Evolutionary conservation across 2,329 filamentous ascomycete genomes (phyloP), one percentile per base, ranked within the genome.

Genomic region (Pestalotiopsis fici): DNA sequence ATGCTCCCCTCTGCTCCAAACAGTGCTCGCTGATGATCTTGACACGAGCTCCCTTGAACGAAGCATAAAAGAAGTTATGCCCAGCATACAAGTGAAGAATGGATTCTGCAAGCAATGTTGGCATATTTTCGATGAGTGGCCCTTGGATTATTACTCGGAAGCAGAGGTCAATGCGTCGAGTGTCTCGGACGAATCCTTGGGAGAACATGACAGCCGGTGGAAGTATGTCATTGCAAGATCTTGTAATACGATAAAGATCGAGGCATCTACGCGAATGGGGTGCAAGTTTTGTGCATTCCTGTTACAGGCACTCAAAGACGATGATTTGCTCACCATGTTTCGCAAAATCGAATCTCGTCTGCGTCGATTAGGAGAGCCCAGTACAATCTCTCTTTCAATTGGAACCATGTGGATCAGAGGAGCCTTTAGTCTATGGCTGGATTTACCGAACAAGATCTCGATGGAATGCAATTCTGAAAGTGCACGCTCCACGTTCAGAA

Each of bases 1-100:
- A 9, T 1, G 11, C 1, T 1, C 2, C 31, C 31, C 1, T 35
- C 31, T 0, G 6, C 0, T 35, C 5, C 31, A 2, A 2, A 11
- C 31, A 11, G 31, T 35, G 31, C 1, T 7, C 4, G 31, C 31
- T 35, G 31, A 35, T 1, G 31, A 35, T 35, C 31, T 35, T 35
- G 31, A 35, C 31, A 7, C 11, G 5, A 1, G 11, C 1, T 6
- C 1, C 31, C 6, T 35, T 11, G 31, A 35, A 35, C 6, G 31
- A 1, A 35, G 31, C 1, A 35, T 35, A 35, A 6, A 35, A 35
- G 31, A 35, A 35, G 31, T 11, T 0, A 35, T 35, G 31, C 4
- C 11, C 31, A 35, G 31, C 2, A 35, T 35, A 2, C 5, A 35
- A 6, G 31, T 35, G 31, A 11, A 35, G 31, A 35, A 35, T 11